phyloP scores from a whole-genome alignment of 495 filamentous ascomycete species.

The Entonaema liquescens region DNA sequence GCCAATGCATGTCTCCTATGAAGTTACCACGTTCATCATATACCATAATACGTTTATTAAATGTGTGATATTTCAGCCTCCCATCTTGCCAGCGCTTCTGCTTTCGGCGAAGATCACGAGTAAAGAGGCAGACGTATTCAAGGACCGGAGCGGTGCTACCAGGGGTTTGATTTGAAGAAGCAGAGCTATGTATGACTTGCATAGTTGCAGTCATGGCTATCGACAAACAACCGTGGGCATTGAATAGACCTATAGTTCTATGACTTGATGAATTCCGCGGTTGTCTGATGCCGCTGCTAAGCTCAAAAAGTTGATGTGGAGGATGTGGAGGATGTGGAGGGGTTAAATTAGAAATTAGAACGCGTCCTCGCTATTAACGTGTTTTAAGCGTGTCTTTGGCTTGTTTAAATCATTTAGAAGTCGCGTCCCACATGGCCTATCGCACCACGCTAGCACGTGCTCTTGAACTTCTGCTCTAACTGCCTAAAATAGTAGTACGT shows the following conservation, averaged over 20 bases:
- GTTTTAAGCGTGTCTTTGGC: background rate
- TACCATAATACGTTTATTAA: conserved; percentile 92
- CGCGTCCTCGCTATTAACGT: conserved; percentile 1
- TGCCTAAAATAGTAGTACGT: background rate
- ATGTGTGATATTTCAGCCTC: conserved; percentile 82
- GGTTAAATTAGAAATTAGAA: background rate
- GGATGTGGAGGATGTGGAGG: background rate
- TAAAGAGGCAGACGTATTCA: conserved; percentile 86
- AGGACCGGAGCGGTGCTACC: conserved; percentile 78
- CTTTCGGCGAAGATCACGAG: conserved; percentile 82
- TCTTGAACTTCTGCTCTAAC: background rate
- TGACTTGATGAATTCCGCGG: background rate
- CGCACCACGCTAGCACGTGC: conserved; percentile 37
- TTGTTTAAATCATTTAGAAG: conserved; percentile 2
- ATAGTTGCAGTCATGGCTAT: conserved; percentile 33
- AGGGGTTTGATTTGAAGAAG: conserved; percentile 39
- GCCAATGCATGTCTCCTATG: conserved; percentile 87
- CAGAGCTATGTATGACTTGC: conserved; percentile 36
- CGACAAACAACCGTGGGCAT: background rate
- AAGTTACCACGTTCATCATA: conserved; percentile 83
- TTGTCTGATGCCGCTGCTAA: background rate
- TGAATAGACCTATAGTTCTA: background rate
- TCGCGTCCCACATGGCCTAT: conserved; percentile 6
- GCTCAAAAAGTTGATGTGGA: background rate
- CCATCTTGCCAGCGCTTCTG: conserved; percentile 95